Conservation (phyloP, 2,329 filamentous ascomycete species). For the Ramularia collo-cygni region DNA sequence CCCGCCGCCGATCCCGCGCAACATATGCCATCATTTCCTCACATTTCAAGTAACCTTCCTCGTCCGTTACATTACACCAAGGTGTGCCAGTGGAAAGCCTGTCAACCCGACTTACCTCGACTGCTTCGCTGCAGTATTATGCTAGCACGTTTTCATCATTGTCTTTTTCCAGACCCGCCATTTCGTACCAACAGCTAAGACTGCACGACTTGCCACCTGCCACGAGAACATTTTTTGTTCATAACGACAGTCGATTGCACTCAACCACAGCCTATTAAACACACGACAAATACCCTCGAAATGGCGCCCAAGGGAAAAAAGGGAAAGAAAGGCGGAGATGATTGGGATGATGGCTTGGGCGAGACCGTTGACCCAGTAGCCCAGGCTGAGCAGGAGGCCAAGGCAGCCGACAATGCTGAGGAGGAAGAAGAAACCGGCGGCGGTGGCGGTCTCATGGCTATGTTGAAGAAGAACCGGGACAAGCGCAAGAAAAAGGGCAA, state of each 20-base stretch:
- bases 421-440: constrained; percentile 46
- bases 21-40: too few species aligned
- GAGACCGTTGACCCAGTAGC: constrained; percentile 62
- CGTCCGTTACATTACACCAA: too few species aligned
- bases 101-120: too few species aligned
- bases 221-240: neutral
- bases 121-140: neutral
- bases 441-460: constrained; percentile 44
- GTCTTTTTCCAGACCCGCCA: neutral
- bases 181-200: neutral
- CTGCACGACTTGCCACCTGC: neutral
- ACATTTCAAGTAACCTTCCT: too few species aligned
- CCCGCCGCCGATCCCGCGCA: too few species aligned
- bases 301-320: constrained; percentile 97
- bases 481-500: constrained; percentile 90
- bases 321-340: constrained; percentile 74
- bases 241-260: neutral
- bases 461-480: constrained; percentile 49
- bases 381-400: constrained; percentile 40
- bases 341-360: constrained; percentile 91
- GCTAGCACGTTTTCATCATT: constrained; percentile 1
- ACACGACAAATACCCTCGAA: constrained; percentile 5
- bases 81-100: too few species aligned
- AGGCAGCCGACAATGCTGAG: constrained; percentile 43
- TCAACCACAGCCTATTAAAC: constrained; percentile 2